phyloP scores from a whole-genome alignment of 2,329 filamentous ascomycete species.

The Ascochyta koolunga region DNA sequence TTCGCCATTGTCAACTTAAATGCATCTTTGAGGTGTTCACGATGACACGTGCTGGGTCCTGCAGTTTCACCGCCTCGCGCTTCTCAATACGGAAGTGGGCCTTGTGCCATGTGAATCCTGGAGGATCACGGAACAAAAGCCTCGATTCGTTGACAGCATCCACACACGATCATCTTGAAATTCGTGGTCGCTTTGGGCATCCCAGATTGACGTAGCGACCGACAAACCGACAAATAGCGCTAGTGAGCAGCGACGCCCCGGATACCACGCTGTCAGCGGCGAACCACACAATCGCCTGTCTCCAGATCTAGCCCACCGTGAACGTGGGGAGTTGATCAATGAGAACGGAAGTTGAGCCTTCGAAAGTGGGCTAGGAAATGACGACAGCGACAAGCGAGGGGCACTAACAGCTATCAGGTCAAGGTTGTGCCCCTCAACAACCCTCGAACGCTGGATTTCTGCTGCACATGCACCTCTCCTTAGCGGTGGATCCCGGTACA shows the following conservation, averaged over 20 bases:
- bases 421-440: conserved; percentile 14
- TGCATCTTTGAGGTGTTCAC: neutral
- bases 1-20: neutral
- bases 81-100: conserved; percentile 13
- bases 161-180: conserved; percentile 1
- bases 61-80: conserved; percentile 8
- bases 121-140: conserved; percentile 2
- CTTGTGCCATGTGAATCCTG: conserved; percentile 14
- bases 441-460: conserved; percentile 16
- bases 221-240: conserved; percentile 23
- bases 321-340: conserved; percentile 26
- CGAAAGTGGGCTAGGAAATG: conserved; percentile 15
- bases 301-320: conserved; percentile 20
- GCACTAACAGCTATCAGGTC: conserved; percentile 15
- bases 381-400: conserved; percentile 19
- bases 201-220: conserved; percentile 7
- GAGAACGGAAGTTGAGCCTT: conserved; percentile 20
- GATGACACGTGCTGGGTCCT: conserved; percentile 1
- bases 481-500: conserved; percentile 21
- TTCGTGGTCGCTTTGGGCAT: conserved; percentile 2
- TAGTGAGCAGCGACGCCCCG: conserved; percentile 25
- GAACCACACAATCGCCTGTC: conserved; percentile 10
- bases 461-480: conserved; percentile 24
- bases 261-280: conserved; percentile 24
- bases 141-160: conserved; percentile 2